Conservation (phyloP, 1,284 basidiomycete species). For the Ganoderma sinense region DNA sequence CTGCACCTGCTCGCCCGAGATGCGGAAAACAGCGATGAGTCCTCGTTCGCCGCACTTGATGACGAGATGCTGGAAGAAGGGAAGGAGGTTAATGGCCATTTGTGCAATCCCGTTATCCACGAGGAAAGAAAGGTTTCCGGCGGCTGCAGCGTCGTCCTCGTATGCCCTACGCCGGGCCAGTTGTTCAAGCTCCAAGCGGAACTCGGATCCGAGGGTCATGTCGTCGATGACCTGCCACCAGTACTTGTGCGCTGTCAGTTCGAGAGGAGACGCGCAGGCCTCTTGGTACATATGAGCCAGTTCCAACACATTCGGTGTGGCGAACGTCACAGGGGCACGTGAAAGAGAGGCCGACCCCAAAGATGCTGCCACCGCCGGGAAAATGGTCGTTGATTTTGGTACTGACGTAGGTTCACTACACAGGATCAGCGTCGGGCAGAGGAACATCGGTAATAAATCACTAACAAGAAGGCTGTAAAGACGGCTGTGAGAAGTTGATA, state of each 20-base stretch:
- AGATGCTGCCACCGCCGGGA: slow-evolving; percentile 64
- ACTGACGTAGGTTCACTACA: slow-evolving; percentile 88
- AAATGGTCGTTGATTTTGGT: slow-evolving; percentile 75
- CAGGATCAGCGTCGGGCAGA: background rate
- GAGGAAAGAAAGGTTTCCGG: slow-evolving; percentile 69
- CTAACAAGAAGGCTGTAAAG: slow-evolving; percentile 28
- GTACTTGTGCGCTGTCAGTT: slow-evolving; percentile 56
- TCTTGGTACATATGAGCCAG: slow-evolving; percentile 70
- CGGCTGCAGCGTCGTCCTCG: slow-evolving; percentile 44
- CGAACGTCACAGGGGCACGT: slow-evolving; percentile 65
- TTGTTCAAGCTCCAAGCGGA: slow-evolving; percentile 69
- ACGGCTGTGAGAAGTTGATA: background rate
- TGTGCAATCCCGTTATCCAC: slow-evolving; percentile 73
- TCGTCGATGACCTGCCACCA: slow-evolving; percentile 76
- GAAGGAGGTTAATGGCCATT: slow-evolving; percentile 82
- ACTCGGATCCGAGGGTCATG: slow-evolving; percentile 68
- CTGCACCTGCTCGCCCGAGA: slow-evolving; percentile 49
- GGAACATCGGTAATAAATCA: background rate
- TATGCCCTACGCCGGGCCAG: slow-evolving; percentile 56
- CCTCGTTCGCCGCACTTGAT: slow-evolving; percentile 84
- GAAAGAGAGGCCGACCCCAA: slow-evolving; percentile 35
- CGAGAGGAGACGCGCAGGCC: slow-evolving; percentile 51
- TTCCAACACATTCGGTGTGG: slow-evolving; percentile 85
- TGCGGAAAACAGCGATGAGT: slow-evolving; percentile 67
- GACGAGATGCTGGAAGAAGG: slow-evolving; percentile 82